Base-by-base conservation (phyloP, 75 land plant species). In the Pseudotsuga menziesii region DNA sequence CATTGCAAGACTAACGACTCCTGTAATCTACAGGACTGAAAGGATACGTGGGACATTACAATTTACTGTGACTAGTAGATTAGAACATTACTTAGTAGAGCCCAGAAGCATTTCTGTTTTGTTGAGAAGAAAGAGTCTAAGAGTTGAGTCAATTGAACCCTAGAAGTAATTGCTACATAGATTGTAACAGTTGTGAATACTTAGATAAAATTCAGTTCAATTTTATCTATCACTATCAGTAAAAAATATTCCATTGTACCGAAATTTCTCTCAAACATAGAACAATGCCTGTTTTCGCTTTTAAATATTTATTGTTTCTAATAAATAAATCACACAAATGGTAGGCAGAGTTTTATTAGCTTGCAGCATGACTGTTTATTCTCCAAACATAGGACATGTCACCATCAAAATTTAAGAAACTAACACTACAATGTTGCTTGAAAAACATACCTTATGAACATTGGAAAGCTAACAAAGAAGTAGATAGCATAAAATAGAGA, bases 401-500 rank as follows among this genome's bases (percentile, higher is more conserved):
- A 59, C 61, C n/a, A 59, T n/a, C 61, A 59, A 22, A 59, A 59
- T 59, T 29, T 29, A 64, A 17, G n/a, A 35, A 63, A 64, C 16
- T 36, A 16, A 64, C 7, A 4, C 39, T 64, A 32, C 20, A 64
- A 64, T 36, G 4, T 5, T 63, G 5, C 17, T 17, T 64, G 8
- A 64, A 17, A 59, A 32, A 17, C 77, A 76, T 75, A 93, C 98
- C 97, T 90, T 39, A 89, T 61, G 79, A 96, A 96, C 98, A 96
- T 93, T 55, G 98, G 98, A 81, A 94, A 96, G 97, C 97, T 96
- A 17, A 94, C 94, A 52, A 96, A 5, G 80, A 96, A 96, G 82
- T 96, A 96, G 56, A 91, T 88, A 14, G 94, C 98, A 77, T 96
- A 96, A 78, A 96, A 96, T 80, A 96, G 76, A n/a, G 93, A 96